Evolutionary conservation across 352 stramenopile genomes (phyloP).

Genomic region (Globisporangium cystogenes): DNA sequence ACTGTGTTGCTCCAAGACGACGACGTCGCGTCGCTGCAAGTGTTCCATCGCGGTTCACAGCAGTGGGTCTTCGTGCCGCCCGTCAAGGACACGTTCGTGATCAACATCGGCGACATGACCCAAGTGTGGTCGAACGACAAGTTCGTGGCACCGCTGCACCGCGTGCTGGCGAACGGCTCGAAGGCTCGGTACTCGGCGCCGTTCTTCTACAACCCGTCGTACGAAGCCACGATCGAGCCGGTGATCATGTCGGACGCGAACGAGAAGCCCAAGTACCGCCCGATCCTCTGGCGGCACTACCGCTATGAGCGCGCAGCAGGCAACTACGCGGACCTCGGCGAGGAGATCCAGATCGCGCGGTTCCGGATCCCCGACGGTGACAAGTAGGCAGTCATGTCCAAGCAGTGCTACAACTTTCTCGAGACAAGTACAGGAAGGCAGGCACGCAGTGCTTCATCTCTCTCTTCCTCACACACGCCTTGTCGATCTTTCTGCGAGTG

Average conservation of each 20-base stretch:
- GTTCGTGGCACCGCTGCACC: constrained; percentile 39
- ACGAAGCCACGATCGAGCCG: constrained; percentile 53
- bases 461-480: no score
- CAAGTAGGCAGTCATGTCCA: no score
- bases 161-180: constrained; percentile 24
- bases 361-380: no score
- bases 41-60: constrained; percentile 28
- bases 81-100: constrained; percentile 32
- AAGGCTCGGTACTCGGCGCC: constrained; percentile 33
- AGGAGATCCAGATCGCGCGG: no score
- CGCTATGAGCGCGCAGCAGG: no score
- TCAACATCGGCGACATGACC: constrained; percentile 59
- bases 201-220: constrained; percentile 58
- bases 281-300: no score
- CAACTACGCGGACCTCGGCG: no score
- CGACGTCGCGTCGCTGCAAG: constrained; percentile 35
- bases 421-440: no score
- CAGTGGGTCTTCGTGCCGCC: constrained; percentile 34
- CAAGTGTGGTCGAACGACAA: constrained; percentile 47
- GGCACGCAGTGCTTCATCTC: no score
- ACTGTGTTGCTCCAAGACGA: constrained; percentile 49
- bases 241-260: constrained; percentile 31
- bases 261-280: constrained; percentile 48
- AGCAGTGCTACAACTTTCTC: no score
- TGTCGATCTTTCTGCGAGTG: no score